A percentile compares a stretch with the other conserved stretches of the same genome.
These are phyloP conservation scores for Leishmania turanica DNA, from an alignment of 208 protist species.

Conservation along the genomic window DNA sequence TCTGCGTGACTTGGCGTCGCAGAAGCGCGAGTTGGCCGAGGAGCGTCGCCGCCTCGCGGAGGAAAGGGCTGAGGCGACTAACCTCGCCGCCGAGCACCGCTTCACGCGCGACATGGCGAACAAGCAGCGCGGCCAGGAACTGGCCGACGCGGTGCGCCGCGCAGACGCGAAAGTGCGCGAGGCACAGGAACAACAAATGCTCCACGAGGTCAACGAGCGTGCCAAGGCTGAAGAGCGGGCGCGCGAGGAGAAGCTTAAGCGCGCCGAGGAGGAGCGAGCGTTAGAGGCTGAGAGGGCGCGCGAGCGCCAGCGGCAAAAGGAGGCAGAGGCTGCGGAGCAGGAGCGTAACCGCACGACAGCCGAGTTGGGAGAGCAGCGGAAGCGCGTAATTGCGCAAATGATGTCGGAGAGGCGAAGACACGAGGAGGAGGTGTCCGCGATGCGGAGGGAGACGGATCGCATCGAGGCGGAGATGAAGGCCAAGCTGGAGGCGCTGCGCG, in stretches of 20 bases:
- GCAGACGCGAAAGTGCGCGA: constrained; percentile 71
- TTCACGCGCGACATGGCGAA: constrained; percentile 44
- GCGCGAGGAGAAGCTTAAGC: constrained; percentile 42
- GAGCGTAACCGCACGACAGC: constrained; percentile 48
- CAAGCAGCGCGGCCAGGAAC: constrained; percentile 58
- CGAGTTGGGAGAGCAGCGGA: constrained; percentile 66
- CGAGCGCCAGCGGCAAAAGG: constrained; percentile 43
- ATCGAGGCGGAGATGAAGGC: constrained; percentile 88
- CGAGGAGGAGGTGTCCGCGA: constrained; percentile 72
- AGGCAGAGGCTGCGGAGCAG: constrained; percentile 50
- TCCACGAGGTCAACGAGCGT: constrained; percentile 46
- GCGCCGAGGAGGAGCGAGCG: constrained; percentile 47
- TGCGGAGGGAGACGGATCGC: constrained; percentile 83
- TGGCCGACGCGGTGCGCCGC: constrained; percentile 57
- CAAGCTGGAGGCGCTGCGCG: constrained; percentile 85
- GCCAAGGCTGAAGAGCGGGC: constrained; percentile 35
- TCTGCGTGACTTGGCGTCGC: constrained; percentile 67
- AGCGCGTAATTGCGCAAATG: constrained; percentile 67
- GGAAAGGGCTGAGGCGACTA: constrained; percentile 49
- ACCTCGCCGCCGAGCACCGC: constrained; percentile 51
- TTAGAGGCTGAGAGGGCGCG: constrained; percentile 34
- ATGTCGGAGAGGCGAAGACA: constrained; percentile 64
- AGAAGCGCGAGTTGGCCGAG: constrained; percentile 67
- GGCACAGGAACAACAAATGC: constrained; percentile 53
- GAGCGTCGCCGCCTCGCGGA: constrained; percentile 63